Evolutionary conservation across 225 moss, liverwort and hornwort genomes (phyloP), one percentile per base, ranked within the genome.

Genomic region (Thuidium tamariscinum): DNA sequence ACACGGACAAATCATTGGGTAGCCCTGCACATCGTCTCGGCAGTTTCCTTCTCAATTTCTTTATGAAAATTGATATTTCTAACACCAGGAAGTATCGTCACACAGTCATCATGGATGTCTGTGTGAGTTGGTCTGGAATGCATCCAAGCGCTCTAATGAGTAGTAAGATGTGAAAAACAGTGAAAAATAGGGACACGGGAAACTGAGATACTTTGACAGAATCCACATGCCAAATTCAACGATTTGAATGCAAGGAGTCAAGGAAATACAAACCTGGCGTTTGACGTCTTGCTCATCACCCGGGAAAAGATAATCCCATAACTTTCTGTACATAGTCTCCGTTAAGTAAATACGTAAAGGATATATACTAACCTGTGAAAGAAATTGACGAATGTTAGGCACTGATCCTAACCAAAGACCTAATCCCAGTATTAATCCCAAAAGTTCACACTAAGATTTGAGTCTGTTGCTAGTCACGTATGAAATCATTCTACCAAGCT

Each of bases 291-390:
- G 94, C 87, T 98, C 98, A 66, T 98, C 98, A 81, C 96, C 98
- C 66, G 98, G 98, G 76, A 98, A 98, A 77, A 98, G 95, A 85
- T 98, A 98, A 85, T 94, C 96, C 98, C 98, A 98, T 92, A 98
- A 92, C 92, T 95, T 98, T 88, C 89, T 96, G 94, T 98, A 98
- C 98, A 98, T 97, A 74, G 92, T 90, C 90, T 98, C 98, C 52
- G 97, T 97, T 65, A 98, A 86, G 85, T 94, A 90, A 84, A 98
- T 98, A 75, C 92, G 95, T 65, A 98, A 87, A 65, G 98, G 98
- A 82, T 95, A 96, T 89, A 98, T 97, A 76, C 92, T 92, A 74
- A 94, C 93, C 93, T 94, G 92, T 34, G 85, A 82, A 68, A 51
- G 65, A 78, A 75, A 49, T 76, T 65, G 63, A 59, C 52, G 42